Percentiles rank a stretch among this genome's conserved stretches.
Evolutionary conservation across 2,329 filamentous ascomycete genomes (phyloP).

Genomic region (Aspergillus sp.): DNA sequence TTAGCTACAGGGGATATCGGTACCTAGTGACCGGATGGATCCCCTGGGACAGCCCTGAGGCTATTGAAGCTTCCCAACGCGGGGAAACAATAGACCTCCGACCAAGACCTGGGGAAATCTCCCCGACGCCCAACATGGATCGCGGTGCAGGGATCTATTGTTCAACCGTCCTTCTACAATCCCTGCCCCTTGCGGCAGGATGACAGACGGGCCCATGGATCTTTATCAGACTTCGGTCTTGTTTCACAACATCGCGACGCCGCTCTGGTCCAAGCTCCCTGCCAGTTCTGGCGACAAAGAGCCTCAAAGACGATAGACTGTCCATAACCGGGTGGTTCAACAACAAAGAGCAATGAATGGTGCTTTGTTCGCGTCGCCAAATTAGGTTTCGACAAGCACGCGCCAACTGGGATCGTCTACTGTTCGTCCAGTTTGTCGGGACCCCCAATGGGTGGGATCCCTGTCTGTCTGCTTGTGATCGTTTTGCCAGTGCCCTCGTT

Average conservation of each 20-base stretch:
- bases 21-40: too few relatives aligned
- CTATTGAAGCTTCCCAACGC: background rate
- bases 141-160: too few relatives aligned
- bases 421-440: slow-evolving; percentile 30
- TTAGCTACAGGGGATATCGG: too few relatives aligned
- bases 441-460: slow-evolving; percentile 14
- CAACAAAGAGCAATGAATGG: too few relatives aligned
- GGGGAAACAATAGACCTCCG: background rate
- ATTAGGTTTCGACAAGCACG: slow-evolving; percentile 37
- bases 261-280: background rate
- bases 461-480: slow-evolving; percentile 1
- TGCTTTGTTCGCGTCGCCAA: slow-evolving; percentile 1
- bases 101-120: background rate
- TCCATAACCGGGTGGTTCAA: too few relatives aligned
- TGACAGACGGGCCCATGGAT: too few relatives aligned
- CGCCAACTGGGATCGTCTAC: slow-evolving; percentile 28
- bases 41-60: background rate
- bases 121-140: background rate
- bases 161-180: background rate
- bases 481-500: background rate
- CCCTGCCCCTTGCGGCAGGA: background rate
- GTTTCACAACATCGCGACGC: too few relatives aligned
- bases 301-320: too few relatives aligned
- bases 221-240: too few relatives aligned
- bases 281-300: too few relatives aligned